A percentile compares a stretch with the other conserved stretches of the same genome.
Conservation (phyloP, 2,329 filamentous ascomycete species). For the Drechslera avenae region DNA sequence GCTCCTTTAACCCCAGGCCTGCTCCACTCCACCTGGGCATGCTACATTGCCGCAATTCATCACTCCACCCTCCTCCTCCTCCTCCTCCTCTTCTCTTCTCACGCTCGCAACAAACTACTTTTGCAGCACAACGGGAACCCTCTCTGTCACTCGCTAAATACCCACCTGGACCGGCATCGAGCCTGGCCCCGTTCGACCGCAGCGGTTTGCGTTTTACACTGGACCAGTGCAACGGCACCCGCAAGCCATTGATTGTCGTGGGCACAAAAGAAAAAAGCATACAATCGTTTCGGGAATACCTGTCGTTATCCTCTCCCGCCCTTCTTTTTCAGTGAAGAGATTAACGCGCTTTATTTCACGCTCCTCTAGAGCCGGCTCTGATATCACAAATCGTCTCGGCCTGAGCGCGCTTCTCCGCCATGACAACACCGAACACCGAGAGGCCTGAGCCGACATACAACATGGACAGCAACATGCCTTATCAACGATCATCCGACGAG, state of each 20-base stretch:
- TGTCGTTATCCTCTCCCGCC: neutral
- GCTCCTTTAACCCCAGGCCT: constrained; percentile 22
- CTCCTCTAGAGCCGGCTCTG: neutral
- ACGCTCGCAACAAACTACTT: neutral
- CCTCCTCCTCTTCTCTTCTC: neutral
- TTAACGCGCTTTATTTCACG: neutral
- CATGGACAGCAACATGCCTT: constrained; percentile 35
- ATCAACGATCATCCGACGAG: constrained; percentile 46
- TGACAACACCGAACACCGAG: constrained; percentile 45
- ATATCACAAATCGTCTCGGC: neutral
- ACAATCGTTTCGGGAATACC: constrained; percentile 1
- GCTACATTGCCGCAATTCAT: constrained; percentile 8
- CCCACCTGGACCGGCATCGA: neutral
- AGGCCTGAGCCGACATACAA: constrained; percentile 46
- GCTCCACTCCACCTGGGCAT: constrained; percentile 17
- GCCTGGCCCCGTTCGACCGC: constrained; percentile 14
- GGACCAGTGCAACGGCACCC: constrained; percentile 2
- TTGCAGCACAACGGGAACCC: neutral
- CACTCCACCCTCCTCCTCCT: neutral
- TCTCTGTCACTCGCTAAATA: constrained; percentile 7
- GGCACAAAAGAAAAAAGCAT: neutral
- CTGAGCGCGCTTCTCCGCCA: constrained; percentile 22
- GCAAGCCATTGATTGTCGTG: constrained; percentile 9
- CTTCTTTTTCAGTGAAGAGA: neutral
- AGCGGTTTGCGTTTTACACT: constrained; percentile 1